Percentiles rank a stretch among this genome's conserved stretches.
phyloP scores from a whole-genome alignment of 306 rosid genomes.

The Gastrolobium villosum region DNA sequence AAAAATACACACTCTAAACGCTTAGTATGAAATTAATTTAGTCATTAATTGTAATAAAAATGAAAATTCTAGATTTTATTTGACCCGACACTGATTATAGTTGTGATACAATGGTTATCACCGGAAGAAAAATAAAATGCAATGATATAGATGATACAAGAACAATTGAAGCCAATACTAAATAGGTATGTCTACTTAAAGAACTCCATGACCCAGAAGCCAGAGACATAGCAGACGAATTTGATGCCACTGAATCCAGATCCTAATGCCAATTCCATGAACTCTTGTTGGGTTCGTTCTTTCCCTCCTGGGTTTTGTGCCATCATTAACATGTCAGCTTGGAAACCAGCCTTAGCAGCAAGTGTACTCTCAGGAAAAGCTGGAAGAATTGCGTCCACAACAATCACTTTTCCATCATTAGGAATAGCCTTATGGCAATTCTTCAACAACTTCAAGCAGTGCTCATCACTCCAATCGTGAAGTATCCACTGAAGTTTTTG shows the following conservation, averaged over 20 bases:
- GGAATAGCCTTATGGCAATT: slow-evolving; percentile 53
- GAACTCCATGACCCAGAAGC: slow-evolving; percentile 50
- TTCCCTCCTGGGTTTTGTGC: slow-evolving; percentile 57
- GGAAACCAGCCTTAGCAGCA: not conserved
- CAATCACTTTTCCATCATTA: slow-evolving; percentile 54
- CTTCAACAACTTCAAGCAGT: slow-evolving; percentile 51
- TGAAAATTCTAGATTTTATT: no score
- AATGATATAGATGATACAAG: not conserved
- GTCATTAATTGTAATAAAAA: no score
- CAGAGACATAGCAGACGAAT: not conserved
- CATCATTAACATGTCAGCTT: slow-evolving; percentile 49
- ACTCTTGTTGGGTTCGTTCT: slow-evolving; percentile 48
- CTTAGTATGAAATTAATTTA: no score
- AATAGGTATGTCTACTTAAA: slow-evolving; percentile 28
- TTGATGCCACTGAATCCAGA: slow-evolving; percentile 50
- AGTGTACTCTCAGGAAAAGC: slow-evolving; percentile 1
- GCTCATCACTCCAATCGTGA: slow-evolving; percentile 57
- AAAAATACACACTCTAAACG: no score
- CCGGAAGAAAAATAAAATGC: not conserved
- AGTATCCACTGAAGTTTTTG: slow-evolving; percentile 49
- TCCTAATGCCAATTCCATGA: slow-evolving; percentile 41
- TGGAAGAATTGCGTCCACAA: slow-evolving; percentile 45
- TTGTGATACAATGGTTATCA: no score
- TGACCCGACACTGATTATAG: no score
- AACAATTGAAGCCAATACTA: not conserved